Evolutionary conservation across 2,329 filamentous ascomycete species (phyloP).

Genomic region (Celoporthe dispersa): DNA sequence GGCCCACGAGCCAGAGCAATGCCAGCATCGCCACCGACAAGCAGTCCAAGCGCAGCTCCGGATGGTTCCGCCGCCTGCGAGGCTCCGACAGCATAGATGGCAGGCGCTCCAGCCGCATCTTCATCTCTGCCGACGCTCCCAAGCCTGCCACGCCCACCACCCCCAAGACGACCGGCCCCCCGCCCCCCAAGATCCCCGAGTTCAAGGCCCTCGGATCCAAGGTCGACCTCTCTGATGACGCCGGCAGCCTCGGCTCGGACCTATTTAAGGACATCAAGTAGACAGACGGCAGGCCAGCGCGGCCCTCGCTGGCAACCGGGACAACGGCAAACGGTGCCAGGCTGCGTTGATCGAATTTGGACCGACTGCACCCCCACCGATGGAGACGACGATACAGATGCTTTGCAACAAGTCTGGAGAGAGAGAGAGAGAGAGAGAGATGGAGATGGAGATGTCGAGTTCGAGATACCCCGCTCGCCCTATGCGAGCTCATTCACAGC

Average conservation of each 20-base stretch:
- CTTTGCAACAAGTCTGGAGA: conserved; percentile 25
- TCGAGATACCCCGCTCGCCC: conserved; percentile 39
- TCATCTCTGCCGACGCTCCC: conserved; percentile 43
- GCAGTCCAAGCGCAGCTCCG: conserved; percentile 60
- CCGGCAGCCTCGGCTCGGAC: conserved; percentile 53
- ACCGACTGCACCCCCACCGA: not conserved
- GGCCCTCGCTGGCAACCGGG: not conserved
- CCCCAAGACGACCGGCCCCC: conserved; percentile 52
- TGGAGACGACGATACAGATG: not conserved
- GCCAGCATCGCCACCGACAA: conserved; percentile 55
- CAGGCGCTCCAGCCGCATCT: conserved; percentile 47
- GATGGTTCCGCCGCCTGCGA: conserved; percentile 62
- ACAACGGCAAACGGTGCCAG: not conserved
- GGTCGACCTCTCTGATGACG: conserved; percentile 47
- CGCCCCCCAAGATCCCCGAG: conserved; percentile 66
- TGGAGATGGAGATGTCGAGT: conserved; percentile 33
- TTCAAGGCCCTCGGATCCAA: conserved; percentile 56
- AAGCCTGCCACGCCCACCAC: conserved; percentile 31
- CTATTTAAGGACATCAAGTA: conserved; percentile 65
- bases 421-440: conserved; percentile 28
- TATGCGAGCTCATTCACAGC: conserved; percentile 34
- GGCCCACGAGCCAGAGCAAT: conserved; percentile 57
- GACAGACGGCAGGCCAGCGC: not conserved
- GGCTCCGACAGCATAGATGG: conserved; percentile 41
- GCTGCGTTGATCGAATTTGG: not conserved